Percentiles rank a stretch among this genome's conserved stretches.
phyloP scores from a whole-genome alignment of 306 rosid species.

The Corylus americana region DNA sequence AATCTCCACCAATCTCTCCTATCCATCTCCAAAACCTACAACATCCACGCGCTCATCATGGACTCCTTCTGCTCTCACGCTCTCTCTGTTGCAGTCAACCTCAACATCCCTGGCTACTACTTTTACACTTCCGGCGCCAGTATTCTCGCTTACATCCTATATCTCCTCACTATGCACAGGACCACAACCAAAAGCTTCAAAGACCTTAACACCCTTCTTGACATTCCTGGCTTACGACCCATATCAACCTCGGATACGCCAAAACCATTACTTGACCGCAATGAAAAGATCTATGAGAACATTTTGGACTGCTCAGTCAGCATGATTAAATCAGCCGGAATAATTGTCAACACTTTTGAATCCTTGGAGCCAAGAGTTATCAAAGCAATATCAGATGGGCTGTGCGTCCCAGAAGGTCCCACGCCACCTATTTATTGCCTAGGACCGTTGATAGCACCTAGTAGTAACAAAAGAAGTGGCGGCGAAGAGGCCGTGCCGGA shows the following conservation, averaged over 20 bases:
- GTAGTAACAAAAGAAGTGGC: too few species aligned
- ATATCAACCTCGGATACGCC: slow-evolving; percentile 19
- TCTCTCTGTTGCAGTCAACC: slow-evolving; percentile 17
- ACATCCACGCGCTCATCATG: slow-evolving; percentile 36
- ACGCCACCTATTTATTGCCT: too few species aligned
- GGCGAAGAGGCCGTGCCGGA: too few species aligned
- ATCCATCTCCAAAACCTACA: slow-evolving; percentile 14
- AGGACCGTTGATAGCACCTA: too few species aligned
- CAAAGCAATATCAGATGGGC: slow-evolving; percentile 34
- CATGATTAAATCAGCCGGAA: slow-evolving; percentile 34
- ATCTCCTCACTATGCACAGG: slow-evolving; percentile 17
- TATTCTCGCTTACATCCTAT: slow-evolving; percentile 1
- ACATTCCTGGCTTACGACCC: slow-evolving; percentile 33
- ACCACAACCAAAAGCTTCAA: slow-evolving; percentile 19
- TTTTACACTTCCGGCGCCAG: slow-evolving; percentile 40
- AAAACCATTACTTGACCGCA: slow-evolving; percentile 29
- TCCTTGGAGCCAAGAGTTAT: slow-evolving; percentile 26
- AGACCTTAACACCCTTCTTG: slow-evolving; percentile 13
- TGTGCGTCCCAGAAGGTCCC: slow-evolving; percentile 24
- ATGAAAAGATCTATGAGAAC: slow-evolving; percentile 12
- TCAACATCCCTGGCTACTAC: slow-evolving; percentile 39
- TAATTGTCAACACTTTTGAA: slow-evolving; percentile 43
- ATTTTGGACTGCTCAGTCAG: not conserved
- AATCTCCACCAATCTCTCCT: slow-evolving; percentile 22
- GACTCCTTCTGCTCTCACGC: slow-evolving; percentile 39